Base-by-base conservation (phyloP, 2,329 filamentous ascomycete species). In the Penicillium sp. region DNA sequence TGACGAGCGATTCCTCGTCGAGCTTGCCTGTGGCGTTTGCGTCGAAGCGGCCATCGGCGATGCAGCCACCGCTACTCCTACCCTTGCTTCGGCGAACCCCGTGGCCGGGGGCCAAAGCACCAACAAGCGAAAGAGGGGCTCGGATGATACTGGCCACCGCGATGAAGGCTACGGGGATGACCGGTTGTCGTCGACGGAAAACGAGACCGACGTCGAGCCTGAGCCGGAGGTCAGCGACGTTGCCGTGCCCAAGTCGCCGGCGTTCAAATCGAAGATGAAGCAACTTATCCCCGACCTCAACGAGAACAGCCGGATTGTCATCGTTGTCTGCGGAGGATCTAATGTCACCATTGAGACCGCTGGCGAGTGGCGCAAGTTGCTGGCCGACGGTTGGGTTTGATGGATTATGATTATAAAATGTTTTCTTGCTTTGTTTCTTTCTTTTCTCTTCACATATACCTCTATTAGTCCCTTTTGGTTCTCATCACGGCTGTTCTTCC, bases 11-110 rank as follows among this genome's bases (percentile, higher is more conserved):
- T 74, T 92, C 50, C 76, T 96, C 51, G 89, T 96, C 3, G 92
- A 97, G 75, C 77, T 87, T 31, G 85, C 91, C 0, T 96, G 92
- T 68, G 91, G 92, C 0, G 90, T 92, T 5, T 88, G 87, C 46
- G 73, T 95, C 11, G 89, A 75, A 51, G 72, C 70, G 28, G 72
- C 68, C 10, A 59, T 75, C 42, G 72, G 72, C 43, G 67, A 69
- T 53, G 64, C 64, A 16, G 46, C 53, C 30, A 28, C 53, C 9
- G 49, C 53, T 24, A 44, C 51, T 31, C 46, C 53, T 24, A 44
- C 51, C 36, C 48, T 40, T 5, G 44, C 55, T 27, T 51, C 53
- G 45, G 51, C 51, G 28, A 46, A 18, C 20, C 18, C 54, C 47
- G 47, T 51, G 28, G 46, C 42, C 16, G 50, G 38, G 22, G 50